Percentiles rank a stretch among this genome's conserved stretches.
Evolutionary conservation across 1,139 yeast genomes (phyloP).

Genomic region (Blastobotrys illinoisensis): DNA sequence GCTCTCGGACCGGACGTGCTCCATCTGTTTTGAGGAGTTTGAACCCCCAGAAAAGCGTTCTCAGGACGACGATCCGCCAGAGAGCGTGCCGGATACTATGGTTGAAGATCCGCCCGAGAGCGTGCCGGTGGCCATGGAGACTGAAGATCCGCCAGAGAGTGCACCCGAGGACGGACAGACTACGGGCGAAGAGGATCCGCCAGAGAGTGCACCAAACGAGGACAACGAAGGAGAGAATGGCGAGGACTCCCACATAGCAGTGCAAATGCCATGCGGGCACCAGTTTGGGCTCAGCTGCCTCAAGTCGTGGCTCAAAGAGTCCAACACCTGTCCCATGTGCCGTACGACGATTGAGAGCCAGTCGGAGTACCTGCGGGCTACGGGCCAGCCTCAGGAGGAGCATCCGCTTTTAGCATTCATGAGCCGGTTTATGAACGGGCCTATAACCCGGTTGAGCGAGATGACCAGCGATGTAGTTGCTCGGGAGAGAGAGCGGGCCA

Average conservation of each 20-base stretch:
- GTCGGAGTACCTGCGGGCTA: slow-evolving; percentile 20
- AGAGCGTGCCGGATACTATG: slow-evolving; percentile 5
- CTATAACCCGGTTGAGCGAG: slow-evolving; percentile 2
- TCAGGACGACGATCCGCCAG: slow-evolving; percentile 15
- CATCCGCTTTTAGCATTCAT: neutral
- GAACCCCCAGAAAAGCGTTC: slow-evolving; percentile 20
- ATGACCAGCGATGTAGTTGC: slow-evolving; percentile 5
- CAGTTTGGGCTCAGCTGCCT: slow-evolving; percentile 70
- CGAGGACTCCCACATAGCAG: slow-evolving; percentile 47
- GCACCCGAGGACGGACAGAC: neutral
- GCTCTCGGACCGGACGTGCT: slow-evolving; percentile 29
- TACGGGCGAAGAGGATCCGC: neutral
- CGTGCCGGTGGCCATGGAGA: slow-evolving; percentile 1
- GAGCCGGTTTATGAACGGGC: neutral
- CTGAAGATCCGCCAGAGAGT: slow-evolving; percentile 4
- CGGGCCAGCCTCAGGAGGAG: slow-evolving; percentile 19
- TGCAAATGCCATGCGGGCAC: slow-evolving; percentile 77
- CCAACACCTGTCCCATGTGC: slow-evolving; percentile 77
- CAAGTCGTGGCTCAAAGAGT: slow-evolving; percentile 64
- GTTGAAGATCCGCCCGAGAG: slow-evolving; percentile 8
- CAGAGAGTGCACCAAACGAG: neutral
- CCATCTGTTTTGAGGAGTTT: slow-evolving; percentile 32
- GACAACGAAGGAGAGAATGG: neutral
- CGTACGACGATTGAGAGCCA: slow-evolving; percentile 48
- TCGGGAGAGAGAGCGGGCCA: neutral